A percentile compares a stretch with the other conserved stretches of the same genome.
Conservation (phyloP, 78 protist species). For the Speleostelium caveatum region DNA sequence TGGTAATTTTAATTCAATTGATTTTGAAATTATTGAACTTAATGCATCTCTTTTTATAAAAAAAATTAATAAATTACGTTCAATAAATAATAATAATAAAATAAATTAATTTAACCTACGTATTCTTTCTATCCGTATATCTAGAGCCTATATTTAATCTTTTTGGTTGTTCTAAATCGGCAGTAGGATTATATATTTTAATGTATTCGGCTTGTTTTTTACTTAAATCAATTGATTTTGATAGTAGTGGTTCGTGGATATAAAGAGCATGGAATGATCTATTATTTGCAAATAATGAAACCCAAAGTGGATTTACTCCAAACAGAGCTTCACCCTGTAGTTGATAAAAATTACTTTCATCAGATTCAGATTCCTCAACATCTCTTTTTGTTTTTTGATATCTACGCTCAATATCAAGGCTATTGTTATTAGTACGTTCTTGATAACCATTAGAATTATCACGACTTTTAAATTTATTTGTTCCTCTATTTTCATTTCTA, state of each 20-base stretch:
- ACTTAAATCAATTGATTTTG: background rate
- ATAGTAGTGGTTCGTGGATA: background rate
- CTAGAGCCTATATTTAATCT: background rate
- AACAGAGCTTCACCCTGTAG: slow-evolving; percentile 29
- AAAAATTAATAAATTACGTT: background rate
- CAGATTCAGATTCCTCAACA: background rate
- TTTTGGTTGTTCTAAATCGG: background rate
- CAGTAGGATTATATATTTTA: background rate
- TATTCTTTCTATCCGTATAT: slow-evolving; percentile 57
- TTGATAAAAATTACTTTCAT: background rate
- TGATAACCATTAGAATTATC: background rate
- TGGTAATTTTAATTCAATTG: background rate
- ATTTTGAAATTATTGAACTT: background rate
- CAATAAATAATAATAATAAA: no score
- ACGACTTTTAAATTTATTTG: background rate
- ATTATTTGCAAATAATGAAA: slow-evolving; percentile 37
- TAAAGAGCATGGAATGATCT: slow-evolving; percentile 38
- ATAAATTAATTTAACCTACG: slow-evolving; percentile 10
- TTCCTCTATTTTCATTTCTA: background rate
- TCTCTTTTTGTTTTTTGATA: background rate
- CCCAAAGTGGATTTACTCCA: slow-evolving; percentile 59
- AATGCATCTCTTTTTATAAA: background rate
- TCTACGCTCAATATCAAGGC: background rate
- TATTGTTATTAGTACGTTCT: background rate
- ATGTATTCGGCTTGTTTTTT: background rate